phyloP scores from a whole-genome alignment of 768 basidiomycete species.

The Russula sp. region DNA sequence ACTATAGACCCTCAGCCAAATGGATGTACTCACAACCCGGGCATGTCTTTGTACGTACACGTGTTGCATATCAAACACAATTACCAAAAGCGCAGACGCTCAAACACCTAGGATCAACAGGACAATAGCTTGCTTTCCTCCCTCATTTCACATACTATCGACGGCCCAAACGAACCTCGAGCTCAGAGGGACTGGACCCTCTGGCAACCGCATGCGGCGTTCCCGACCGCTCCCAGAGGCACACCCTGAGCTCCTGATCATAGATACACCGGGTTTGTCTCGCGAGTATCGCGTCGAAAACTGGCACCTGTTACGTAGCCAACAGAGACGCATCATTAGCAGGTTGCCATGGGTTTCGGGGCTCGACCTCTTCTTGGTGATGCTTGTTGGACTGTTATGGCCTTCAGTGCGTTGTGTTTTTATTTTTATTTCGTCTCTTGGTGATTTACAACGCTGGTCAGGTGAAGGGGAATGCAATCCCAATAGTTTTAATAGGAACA shows the following conservation, averaged over 20 bases:
- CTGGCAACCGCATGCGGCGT: slow-evolving; percentile 29
- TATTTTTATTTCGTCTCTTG: neutral
- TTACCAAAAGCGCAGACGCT: neutral
- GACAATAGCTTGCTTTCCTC: slow-evolving; percentile 25
- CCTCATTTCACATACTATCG: slow-evolving; percentile 10
- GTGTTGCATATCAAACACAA: too few species aligned
- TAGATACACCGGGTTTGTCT: slow-evolving; percentile 37
- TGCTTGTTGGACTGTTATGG: slow-evolving; percentile 19
- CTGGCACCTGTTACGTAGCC: slow-evolving; percentile 39
- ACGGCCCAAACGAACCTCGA: neutral
- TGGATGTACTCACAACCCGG: too few species aligned
- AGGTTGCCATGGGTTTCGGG: slow-evolving; percentile 31
- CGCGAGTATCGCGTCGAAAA: slow-evolving; percentile 58
- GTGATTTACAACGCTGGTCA: neutral
- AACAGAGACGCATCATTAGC: slow-evolving; percentile 30
- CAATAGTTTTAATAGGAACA: slow-evolving; percentile 9
- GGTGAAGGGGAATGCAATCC: slow-evolving; percentile 1
- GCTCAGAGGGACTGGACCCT: slow-evolving; percentile 7
- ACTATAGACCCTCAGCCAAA: too few species aligned
- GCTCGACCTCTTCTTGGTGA: slow-evolving; percentile 32
- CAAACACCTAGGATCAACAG: too few species aligned
- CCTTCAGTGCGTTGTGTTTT: slow-evolving; percentile 31
- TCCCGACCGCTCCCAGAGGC: slow-evolving; percentile 32
- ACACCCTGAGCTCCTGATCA: slow-evolving; percentile 47
- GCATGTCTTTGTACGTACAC: too few species aligned